Conservation (phyloP, 306 rosid genomes). For the Quercus cerris region DNA sequence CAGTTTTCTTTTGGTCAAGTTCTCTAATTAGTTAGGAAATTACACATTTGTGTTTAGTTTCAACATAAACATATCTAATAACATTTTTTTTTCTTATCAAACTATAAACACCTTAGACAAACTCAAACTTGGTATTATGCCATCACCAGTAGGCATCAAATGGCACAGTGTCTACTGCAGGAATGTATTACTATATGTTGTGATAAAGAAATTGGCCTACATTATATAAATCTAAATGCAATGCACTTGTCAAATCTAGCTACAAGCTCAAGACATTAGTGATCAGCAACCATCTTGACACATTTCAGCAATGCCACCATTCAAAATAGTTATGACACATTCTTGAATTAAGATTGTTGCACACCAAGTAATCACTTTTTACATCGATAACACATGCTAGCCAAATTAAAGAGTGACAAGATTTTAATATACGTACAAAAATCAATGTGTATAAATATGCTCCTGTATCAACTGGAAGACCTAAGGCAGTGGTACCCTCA, state of each 20-base stretch:
- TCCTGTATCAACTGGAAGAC: constrained; percentile 68
- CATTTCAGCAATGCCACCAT: neutral
- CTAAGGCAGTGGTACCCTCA: constrained; percentile 65
- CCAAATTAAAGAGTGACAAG: neutral
- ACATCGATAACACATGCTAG: neutral
- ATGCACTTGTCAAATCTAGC: neutral
- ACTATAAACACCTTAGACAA: neutral
- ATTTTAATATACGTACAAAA: constrained; percentile 57
- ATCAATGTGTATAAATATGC: constrained; percentile 76
- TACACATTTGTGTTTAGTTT: neutral
- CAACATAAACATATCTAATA: neutral
- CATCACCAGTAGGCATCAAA: neutral
- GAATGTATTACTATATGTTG: neutral
- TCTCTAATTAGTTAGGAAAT: neutral
- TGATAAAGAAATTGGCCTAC: neutral
- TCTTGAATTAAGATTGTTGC: neutral
- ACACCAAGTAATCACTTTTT: constrained; percentile 1
- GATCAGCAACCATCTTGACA: neutral
- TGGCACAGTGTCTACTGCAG: neutral
- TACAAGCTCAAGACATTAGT: neutral
- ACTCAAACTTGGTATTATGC: neutral
- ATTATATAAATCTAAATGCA: neutral
- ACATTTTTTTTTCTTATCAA: neutral
- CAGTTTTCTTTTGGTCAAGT: neutral
- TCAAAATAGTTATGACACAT: neutral